Evolutionary conservation across 2,329 filamentous ascomycete species (phyloP).

Genomic region (Tolypocladium amazonense): DNA sequence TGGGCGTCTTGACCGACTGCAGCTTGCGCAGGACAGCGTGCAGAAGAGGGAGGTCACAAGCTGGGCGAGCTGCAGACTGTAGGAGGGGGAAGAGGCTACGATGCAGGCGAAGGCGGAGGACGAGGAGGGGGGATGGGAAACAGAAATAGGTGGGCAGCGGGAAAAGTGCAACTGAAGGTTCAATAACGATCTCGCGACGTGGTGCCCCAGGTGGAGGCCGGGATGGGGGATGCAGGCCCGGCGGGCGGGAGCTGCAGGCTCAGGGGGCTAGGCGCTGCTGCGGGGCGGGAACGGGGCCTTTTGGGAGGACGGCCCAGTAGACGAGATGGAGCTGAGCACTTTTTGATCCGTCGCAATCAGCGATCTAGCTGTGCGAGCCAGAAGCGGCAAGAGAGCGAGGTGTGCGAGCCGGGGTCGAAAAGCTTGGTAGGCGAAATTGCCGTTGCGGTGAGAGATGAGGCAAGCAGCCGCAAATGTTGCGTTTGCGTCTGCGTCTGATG

Average conservation of each 20-base stretch:
- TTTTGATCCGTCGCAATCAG: background rate
- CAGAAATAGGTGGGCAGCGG: background rate
- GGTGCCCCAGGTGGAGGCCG: background rate
- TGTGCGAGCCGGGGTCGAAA: background rate
- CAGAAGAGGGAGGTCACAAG: background rate
- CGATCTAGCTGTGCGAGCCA: background rate
- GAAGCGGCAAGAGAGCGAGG: background rate
- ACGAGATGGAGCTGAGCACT: background rate
- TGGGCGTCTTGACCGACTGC: constrained; percentile 2
- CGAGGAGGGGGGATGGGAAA: background rate
- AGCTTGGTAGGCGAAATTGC: background rate
- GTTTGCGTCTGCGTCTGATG: background rate
- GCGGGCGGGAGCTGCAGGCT: background rate
- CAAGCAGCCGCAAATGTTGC: background rate
- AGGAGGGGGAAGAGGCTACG: background rate
- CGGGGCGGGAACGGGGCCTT: background rate
- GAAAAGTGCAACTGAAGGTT: background rate
- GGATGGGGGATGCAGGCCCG: background rate
- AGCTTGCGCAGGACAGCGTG: background rate
- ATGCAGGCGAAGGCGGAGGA: background rate
- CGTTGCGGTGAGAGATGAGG: background rate
- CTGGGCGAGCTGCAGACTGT: background rate
- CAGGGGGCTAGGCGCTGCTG: background rate
- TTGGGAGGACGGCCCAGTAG: background rate
- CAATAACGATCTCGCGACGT: background rate